Base-by-base conservation (phyloP, 1,284 basidiomycete species). In the Rhodofomes roseus region DNA sequence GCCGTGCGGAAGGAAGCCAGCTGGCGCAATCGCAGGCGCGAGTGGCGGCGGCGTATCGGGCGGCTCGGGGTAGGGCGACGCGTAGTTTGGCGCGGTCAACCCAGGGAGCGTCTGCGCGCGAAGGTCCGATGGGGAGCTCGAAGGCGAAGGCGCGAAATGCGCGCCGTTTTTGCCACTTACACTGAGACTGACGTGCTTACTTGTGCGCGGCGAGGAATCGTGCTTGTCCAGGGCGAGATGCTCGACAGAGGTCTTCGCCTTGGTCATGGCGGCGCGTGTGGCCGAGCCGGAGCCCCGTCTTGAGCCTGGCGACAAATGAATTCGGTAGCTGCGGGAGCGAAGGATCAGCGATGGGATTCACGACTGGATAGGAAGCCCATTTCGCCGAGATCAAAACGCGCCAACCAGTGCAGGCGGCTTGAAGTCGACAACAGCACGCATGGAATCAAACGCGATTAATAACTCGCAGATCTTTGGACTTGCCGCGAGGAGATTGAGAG, bases 291-390 rank as follows among this genome's bases (percentile, higher is more conserved):
- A 85, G 66, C 78, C 83, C 56, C 87, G 74, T 25, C 87, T 78
- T 0, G 87, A 89, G 50, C 87, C 86, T 0, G 87, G 87, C 1
- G 87, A 88, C 7, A 89, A 76, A 69, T 89, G 87, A 60, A 89
- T 89, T 23, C 86, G 83, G 66, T 89, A 89, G 65, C 87, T 89
- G 65, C 34, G 65, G 62, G 55, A 63, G 27, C 36, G 56, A 55
- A 29, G 59, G 50, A 50, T 54, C 50, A 54, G 56, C 44, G 43
- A 20, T 39, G 50, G 31, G 27, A 44, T 37, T 51, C 51, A 34
- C 22, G 41, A 20, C 9, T 23, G 54, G 40, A 37, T 44, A 44
- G 16, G 46, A 16, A 34, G 31, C 16, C 16, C 37, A 39, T 39
- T 18, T 16, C 37, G 37, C 37, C 7, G 16, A 16, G 37, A 39